phyloP scores from a whole-genome alignment of 305 asterid genomes.

The Solanum aculeatissimum region DNA sequence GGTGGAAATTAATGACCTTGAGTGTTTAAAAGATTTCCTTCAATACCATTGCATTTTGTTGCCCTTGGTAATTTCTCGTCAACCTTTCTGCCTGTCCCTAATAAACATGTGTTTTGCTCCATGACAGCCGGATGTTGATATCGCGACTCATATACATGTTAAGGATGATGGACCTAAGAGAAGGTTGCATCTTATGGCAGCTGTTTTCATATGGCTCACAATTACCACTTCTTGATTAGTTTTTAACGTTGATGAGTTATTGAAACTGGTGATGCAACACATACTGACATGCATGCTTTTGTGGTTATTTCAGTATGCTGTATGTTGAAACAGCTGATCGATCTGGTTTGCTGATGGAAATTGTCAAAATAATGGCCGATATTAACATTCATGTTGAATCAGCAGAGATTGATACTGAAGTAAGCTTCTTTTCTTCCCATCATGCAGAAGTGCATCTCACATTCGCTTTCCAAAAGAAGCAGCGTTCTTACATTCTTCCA shows the following conservation, averaged over 20 bases:
- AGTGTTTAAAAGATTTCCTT: background rate
- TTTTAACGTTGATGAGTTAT: background rate
- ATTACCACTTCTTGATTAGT: background rate
- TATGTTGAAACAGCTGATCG: conserved; percentile 92
- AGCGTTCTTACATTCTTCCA: background rate
- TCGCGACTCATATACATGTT: conserved; percentile 78
- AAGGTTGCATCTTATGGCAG: conserved; percentile 35
- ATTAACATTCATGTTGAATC: conserved; percentile 76
- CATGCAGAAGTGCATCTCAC: background rate
- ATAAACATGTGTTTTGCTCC: background rate
- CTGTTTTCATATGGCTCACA: background rate
- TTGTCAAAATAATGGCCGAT: conserved; percentile 73
- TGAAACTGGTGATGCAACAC: background rate
- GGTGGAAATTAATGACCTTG: background rate
- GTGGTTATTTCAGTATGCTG: conserved; percentile 65
- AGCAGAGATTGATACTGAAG: conserved; percentile 96
- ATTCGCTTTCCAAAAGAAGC: background rate
- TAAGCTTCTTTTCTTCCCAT: conserved; percentile 11
- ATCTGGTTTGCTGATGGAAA: conserved; percentile 76
- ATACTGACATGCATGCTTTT: background rate
- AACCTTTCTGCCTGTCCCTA: background rate
- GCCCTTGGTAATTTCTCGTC: background rate
- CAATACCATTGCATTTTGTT: background rate
- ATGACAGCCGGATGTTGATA: conserved; percentile 63
- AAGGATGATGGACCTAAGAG: conserved; percentile 82